Conservation (phyloP, 306 rosid genomes). For the Vachellia collinsii region DNA sequence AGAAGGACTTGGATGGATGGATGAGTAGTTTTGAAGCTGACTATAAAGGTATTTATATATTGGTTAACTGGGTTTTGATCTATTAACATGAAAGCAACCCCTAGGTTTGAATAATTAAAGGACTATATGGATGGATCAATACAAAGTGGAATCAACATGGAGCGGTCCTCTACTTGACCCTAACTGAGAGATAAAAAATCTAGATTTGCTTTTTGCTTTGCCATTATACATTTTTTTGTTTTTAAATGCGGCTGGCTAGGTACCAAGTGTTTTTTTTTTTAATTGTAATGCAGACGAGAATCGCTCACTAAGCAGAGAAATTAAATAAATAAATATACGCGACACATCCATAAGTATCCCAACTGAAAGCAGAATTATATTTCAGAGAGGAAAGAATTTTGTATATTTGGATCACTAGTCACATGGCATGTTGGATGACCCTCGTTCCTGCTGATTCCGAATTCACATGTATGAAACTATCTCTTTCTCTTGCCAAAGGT, state of each 20-base stretch:
- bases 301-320: background rate
- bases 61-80: background rate
- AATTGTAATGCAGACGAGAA: background rate
- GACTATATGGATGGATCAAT: background rate
- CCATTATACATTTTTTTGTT: background rate
- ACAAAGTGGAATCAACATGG: background rate
- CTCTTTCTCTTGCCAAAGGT: background rate
- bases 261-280: background rate
- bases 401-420: background rate
- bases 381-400: too few species aligned
- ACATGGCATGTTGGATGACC: background rate
- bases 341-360: background rate
- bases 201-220: background rate
- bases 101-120: background rate
- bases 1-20: background rate
- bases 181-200: background rate
- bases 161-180: background rate
- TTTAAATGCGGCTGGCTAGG: background rate
- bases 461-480: background rate
- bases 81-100: background rate
- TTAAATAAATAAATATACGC: background rate
- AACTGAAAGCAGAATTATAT: background rate
- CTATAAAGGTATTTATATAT: background rate
- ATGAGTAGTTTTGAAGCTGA: background rate
- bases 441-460: background rate